Percentiles rank a stretch among this genome's conserved stretches.
Evolutionary conservation across 2,329 filamentous ascomycete genomes (phyloP).

Genomic region (Alternaria viburni): DNA sequence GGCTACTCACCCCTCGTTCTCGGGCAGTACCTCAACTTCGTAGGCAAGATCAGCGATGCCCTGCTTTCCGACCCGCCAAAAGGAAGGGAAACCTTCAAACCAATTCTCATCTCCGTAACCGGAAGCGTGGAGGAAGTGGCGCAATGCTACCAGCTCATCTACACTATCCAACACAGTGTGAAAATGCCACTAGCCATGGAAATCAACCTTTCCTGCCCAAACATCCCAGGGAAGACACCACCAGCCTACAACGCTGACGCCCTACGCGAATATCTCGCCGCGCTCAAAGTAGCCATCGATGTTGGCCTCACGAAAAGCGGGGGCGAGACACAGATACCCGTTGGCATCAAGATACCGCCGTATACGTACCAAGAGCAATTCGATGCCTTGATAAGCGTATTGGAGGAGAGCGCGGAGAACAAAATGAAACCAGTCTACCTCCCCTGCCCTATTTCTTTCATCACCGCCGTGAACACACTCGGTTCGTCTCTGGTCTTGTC

Average conservation of each 20-base stretch:
- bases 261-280: conserved; percentile 62
- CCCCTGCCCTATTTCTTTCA: conserved; percentile 63
- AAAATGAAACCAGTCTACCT: conserved; percentile 22
- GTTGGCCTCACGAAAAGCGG: conserved; percentile 27
- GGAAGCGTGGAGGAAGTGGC: conserved; percentile 65
- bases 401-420: conserved; percentile 47
- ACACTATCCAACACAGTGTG: conserved; percentile 35
- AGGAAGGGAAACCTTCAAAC: conserved; percentile 54
- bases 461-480: conserved; percentile 77
- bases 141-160: conserved; percentile 62
- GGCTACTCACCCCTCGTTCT: conserved; percentile 65
- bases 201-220: conserved; percentile 79
- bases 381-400: conserved; percentile 59
- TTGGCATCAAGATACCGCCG: conserved; percentile 77
- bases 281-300: conserved; percentile 49
- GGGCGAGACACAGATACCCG: conserved; percentile 46
- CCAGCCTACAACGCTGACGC: conserved; percentile 68
- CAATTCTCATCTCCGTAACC: conserved; percentile 74
- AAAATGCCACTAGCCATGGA: conserved; percentile 69
- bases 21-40: no score
- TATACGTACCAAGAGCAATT: conserved; percentile 76
- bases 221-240: conserved; percentile 71
- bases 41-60: no score
- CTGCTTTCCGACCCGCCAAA: conserved; percentile 58
- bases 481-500: conserved; percentile 55